Conservation (phyloP, 2,329 filamentous ascomycete species). For the Diplodia scrobiculata region DNA sequence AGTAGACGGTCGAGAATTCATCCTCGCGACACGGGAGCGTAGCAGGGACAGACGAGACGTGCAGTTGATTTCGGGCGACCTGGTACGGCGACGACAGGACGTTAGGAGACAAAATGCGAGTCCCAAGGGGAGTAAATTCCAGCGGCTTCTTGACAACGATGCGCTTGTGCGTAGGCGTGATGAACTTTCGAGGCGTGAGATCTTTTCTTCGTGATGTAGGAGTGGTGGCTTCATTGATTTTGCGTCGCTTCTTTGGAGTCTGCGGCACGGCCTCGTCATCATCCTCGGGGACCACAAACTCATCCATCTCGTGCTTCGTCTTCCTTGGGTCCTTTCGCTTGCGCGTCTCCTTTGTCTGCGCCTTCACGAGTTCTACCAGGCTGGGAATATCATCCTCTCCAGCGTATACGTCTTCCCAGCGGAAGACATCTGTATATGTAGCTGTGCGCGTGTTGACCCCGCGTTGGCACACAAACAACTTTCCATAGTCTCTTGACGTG, state of each 20-base stretch:
- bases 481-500: conserved; percentile 73
- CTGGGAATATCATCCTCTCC: conserved; percentile 67
- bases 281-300: conserved; percentile 47
- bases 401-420: conserved; percentile 82
- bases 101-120: conserved; percentile 76
- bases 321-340: conserved; percentile 49
- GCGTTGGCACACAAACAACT: conserved; percentile 84
- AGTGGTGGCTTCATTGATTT: conserved; percentile 48
- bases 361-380: conserved; percentile 68
- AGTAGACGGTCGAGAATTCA: conserved; percentile 90
- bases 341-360: conserved; percentile 71
- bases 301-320: conserved; percentile 46
- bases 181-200: conserved; percentile 56
- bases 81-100: conserved; percentile 86
- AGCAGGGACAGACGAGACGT: conserved; percentile 89
- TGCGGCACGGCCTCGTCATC: conserved; percentile 49
- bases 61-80: conserved; percentile 80
- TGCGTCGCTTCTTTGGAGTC: conserved; percentile 54
- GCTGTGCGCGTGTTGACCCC: conserved; percentile 87
- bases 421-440: conserved; percentile 87
- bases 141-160: conserved; percentile 82
- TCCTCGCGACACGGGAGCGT: conserved; percentile 88
- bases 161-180: conserved; percentile 66
- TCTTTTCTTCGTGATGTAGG: conserved; percentile 51
- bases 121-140: conserved; percentile 94